Evolutionary conservation across 176 grass and related monocot species (phyloP).

Genomic region (Bromus sterilis): DNA sequence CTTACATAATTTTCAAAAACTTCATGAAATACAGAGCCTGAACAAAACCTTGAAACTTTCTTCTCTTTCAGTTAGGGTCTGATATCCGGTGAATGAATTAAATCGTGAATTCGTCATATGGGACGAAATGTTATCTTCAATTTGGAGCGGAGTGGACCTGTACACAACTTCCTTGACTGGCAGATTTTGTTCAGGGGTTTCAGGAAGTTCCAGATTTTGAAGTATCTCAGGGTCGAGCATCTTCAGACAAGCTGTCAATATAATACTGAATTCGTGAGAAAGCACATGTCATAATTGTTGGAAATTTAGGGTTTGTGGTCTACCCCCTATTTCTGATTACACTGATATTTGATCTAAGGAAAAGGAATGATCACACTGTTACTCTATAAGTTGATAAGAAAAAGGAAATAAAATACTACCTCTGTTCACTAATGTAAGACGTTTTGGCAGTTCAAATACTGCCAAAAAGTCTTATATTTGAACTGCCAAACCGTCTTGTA

Average conservation of each 20-base stretch:
- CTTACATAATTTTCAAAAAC: slow-evolving; percentile 10
- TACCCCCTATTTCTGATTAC: too few relatives aligned
- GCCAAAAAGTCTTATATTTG: too few relatives aligned
- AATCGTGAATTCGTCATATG: slow-evolving; percentile 37
- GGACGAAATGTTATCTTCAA: slow-evolving; percentile 17
- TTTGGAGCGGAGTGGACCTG: slow-evolving; percentile 32
- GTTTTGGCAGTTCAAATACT: too few relatives aligned
- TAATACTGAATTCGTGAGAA: slow-evolving; percentile 20
- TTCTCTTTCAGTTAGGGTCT: slow-evolving; percentile 68
- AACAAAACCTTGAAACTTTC: slow-evolving; percentile 88
- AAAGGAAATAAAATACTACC: neutral
- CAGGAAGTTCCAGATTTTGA: slow-evolving; percentile 51
- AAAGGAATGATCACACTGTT: neutral
- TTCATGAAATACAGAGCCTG: slow-evolving; percentile 8
- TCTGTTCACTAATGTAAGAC: too few relatives aligned
- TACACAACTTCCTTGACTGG: slow-evolving; percentile 50
- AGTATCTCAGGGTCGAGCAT: slow-evolving; percentile 49
- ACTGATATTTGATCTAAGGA: neutral
- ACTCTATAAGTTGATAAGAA: neutral
- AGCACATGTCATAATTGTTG: neutral
- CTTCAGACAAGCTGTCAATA: slow-evolving; percentile 75
- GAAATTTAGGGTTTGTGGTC: too few relatives aligned
- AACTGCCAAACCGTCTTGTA: too few relatives aligned
- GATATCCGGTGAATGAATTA: slow-evolving; percentile 82
- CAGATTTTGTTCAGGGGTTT: slow-evolving; percentile 24